These are phyloP conservation scores for Lentithecium fluviatile DNA, from an alignment of 495 filamentous ascomycete genomes.

Conservation along the genomic window DNA sequence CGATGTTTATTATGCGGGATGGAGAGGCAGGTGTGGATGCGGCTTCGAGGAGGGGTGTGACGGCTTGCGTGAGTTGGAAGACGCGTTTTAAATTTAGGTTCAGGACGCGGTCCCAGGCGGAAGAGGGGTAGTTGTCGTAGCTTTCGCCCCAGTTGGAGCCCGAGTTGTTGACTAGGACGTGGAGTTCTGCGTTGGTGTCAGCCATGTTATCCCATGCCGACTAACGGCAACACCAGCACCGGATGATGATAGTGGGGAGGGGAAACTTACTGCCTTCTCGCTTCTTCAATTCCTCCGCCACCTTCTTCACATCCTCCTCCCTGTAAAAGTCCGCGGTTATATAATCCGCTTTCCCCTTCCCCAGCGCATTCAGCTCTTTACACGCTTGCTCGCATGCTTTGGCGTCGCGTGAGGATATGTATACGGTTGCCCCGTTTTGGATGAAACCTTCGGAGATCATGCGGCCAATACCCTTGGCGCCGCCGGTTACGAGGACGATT, in stretches of 20 bases:
- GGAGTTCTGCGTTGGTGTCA: conserved; percentile 63
- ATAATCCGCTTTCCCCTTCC: conserved; percentile 61
- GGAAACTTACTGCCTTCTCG: conserved; percentile 59
- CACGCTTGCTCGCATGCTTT: conserved; percentile 60
- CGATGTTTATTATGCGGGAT: conserved; percentile 72
- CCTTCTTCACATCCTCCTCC: conserved; percentile 63
- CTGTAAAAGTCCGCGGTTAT: conserved; percentile 74
- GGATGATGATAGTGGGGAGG: too few relatives aligned
- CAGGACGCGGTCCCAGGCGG: conserved; percentile 69
- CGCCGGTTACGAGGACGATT: conserved; percentile 41
- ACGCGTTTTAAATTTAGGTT: conserved; percentile 79
- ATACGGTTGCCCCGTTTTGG: conserved; percentile 52
- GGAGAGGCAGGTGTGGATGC: conserved; percentile 51
- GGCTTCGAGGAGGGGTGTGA: conserved; percentile 69
- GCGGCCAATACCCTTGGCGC: conserved; percentile 41
- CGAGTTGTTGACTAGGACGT: conserved; percentile 79
- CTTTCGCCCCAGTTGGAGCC: conserved; percentile 70
- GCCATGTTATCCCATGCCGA: too few relatives aligned
- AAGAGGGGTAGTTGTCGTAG: conserved; percentile 65
- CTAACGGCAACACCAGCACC: too few relatives aligned
- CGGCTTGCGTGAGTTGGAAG: conserved; percentile 72
- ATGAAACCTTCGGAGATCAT: conserved; percentile 44
- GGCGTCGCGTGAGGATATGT: conserved; percentile 73
- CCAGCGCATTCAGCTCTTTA: conserved; percentile 60
- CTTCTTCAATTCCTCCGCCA: conserved; percentile 62